phyloP scores from a whole-genome alignment of 306 rosid genomes.

The Corylus americana region DNA sequence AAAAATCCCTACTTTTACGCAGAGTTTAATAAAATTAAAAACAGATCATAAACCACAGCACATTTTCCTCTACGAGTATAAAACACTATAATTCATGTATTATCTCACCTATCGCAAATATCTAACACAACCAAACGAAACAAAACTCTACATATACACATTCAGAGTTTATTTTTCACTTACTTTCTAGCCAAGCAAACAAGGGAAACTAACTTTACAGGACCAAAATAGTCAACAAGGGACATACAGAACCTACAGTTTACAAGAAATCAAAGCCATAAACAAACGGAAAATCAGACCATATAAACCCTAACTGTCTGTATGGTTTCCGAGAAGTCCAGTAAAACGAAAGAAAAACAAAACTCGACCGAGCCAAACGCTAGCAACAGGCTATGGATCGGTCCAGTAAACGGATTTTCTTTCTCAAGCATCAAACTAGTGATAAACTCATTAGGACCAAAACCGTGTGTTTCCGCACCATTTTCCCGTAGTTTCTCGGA shows the following conservation, averaged over 20 bases:
- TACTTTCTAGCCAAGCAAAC: neutral
- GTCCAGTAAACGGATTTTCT: neutral
- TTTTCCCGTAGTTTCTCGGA: conserved; percentile 14
- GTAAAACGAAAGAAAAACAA: neutral
- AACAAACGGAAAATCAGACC: neutral
- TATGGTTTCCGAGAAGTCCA: neutral
- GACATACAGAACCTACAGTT: neutral
- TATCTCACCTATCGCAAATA: neutral
- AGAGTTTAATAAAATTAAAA: neutral
- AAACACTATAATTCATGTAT: neutral
- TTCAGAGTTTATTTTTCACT: neutral
- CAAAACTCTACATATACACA: neutral
- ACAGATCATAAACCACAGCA: neutral
- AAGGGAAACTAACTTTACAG: neutral
- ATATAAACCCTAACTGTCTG: neutral
- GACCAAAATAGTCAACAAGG: neutral
- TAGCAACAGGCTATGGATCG: neutral
- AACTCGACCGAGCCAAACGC: neutral
- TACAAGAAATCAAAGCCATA: neutral
- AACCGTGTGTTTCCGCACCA: neutral
- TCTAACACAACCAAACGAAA: neutral
- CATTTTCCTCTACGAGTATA: neutral
- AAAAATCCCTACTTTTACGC: neutral
- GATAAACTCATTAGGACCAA: neutral
- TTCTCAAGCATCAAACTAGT: neutral